phyloP scores from a whole-genome alignment of 768 basidiomycete species.

The Calocera cornea region DNA sequence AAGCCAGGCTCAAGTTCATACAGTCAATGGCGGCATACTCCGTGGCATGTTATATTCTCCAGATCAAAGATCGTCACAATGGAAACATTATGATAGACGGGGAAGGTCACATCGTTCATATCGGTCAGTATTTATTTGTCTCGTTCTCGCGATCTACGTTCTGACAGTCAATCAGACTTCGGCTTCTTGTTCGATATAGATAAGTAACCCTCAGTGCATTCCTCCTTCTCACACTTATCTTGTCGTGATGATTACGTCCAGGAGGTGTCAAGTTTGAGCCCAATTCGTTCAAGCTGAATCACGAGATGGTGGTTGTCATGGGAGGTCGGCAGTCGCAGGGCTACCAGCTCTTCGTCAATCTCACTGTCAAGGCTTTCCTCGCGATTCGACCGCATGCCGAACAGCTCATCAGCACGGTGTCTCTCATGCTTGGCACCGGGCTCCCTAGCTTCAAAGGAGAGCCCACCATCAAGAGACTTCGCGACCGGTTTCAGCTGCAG shows the following conservation, averaged over 20 bases:
- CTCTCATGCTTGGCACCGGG: conserved; percentile 88
- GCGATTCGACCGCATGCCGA: conserved; percentile 90
- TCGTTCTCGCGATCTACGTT: background rate
- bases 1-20: conserved; percentile 87
- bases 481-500: conserved; percentile 72
- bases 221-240: conserved; percentile 15
- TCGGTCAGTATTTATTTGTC: conserved; percentile 47
- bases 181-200: conserved; percentile 98
- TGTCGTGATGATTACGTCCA: conserved; percentile 37
- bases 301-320: conserved; percentile 98
- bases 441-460: conserved; percentile 97
- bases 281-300: conserved; percentile 92
- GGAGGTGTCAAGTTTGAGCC: conserved; percentile 98
- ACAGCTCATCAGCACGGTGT: conserved; percentile 74
- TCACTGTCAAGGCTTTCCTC: conserved; percentile 92
- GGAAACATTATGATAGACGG: conserved; percentile 99
- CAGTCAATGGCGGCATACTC: conserved; percentile 99
- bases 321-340: conserved; percentile 90
- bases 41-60: conserved; percentile 91
- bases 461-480: conserved; percentile 69
- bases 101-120: conserved; percentile 90
- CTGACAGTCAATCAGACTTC: conserved; percentile 48
- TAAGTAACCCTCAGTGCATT: conserved; percentile 38
- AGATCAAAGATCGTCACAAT: conserved; percentile 98
- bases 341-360: conserved; percentile 83